phyloP scores from a whole-genome alignment of 2,329 filamentous ascomycete species.

The Penicillium sp. region DNA sequence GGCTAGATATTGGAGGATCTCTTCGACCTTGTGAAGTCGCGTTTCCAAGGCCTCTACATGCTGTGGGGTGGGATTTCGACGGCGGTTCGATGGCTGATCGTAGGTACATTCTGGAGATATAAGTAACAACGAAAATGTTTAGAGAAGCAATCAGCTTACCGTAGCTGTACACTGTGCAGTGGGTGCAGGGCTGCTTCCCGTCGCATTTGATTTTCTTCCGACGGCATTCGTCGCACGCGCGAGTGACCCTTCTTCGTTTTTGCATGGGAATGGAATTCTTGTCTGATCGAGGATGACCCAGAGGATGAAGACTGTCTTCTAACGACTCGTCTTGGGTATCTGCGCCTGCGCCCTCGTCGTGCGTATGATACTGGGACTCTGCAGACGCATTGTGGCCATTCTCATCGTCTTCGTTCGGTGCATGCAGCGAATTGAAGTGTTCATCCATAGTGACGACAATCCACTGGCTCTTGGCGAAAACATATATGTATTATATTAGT shows the following conservation, averaged over 20 bases:
- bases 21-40: conserved; percentile 77
- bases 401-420: not conserved
- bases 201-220: conserved; percentile 87
- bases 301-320: conserved; percentile 17
- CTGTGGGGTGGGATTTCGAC: conserved; percentile 85
- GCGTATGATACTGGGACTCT: not conserved
- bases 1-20: conserved; percentile 71
- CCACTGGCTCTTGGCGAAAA: not conserved
- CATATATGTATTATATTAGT: not conserved
- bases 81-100: conserved; percentile 87
- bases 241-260: conserved; percentile 72
- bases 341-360: conserved; percentile 15
- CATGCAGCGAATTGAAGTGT: not conserved
- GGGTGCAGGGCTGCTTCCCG: conserved; percentile 83
- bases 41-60: conserved; percentile 87
- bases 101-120: conserved; percentile 74
- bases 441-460: conserved; percentile 1
- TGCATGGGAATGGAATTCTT: conserved; percentile 56
- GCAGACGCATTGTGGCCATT: not conserved
- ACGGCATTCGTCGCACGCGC: conserved; percentile 77
- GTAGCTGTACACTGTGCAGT: conserved; percentile 98
- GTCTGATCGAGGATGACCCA: conserved; percentile 24
- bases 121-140: not conserved
- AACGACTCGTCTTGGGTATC: conserved; percentile 11
- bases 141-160: conserved; percentile 55